Percentiles rank a stretch among this genome's conserved stretches.
phyloP scores from a whole-genome alignment of 257 asterid species.

The Ligustrum vulgare region DNA sequence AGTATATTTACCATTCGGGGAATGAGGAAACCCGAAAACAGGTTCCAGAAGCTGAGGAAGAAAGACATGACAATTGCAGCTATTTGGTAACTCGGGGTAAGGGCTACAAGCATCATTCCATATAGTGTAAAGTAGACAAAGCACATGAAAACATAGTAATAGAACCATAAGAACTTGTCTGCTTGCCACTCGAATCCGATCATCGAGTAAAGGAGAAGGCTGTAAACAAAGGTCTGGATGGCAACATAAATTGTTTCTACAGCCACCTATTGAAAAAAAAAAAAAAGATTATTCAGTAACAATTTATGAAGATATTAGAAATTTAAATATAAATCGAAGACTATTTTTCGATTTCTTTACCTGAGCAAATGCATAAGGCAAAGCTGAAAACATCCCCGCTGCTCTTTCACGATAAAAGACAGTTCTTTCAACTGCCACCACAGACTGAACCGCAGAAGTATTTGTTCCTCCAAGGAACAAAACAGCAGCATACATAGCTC shows the following conservation, averaged over 20 bases:
- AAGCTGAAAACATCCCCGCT: constrained; percentile 66
- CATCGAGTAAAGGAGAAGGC: constrained; percentile 38
- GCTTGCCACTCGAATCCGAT: constrained; percentile 43
- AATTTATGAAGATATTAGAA: neutral
- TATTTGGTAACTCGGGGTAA: constrained; percentile 67
- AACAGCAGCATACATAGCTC: constrained; percentile 75
- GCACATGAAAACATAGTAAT: constrained; percentile 38
- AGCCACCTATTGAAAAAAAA: constrained; percentile 39
- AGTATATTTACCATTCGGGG: constrained; percentile 53
- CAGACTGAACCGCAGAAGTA: constrained; percentile 67
- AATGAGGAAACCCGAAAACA: constrained; percentile 71
- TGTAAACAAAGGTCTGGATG: constrained; percentile 36
- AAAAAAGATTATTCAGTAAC: neutral
- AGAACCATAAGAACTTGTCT: constrained; percentile 58
- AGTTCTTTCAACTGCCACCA: constrained; percentile 64
- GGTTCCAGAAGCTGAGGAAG: constrained; percentile 74
- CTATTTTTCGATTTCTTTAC: constrained; percentile 19
- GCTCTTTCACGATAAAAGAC: constrained; percentile 69
- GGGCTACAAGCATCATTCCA: constrained; percentile 58
- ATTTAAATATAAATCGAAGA: neutral
- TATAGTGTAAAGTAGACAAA: constrained; percentile 41
- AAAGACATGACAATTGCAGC: constrained; percentile 68
- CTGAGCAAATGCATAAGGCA: constrained; percentile 81
- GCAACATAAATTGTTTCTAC: constrained; percentile 56
- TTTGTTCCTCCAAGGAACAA: constrained; percentile 69